Percentiles rank a stretch among this genome's conserved stretches.
Conservation (phyloP, 495 filamentous ascomycete species). For the Xylaria curta region DNA sequence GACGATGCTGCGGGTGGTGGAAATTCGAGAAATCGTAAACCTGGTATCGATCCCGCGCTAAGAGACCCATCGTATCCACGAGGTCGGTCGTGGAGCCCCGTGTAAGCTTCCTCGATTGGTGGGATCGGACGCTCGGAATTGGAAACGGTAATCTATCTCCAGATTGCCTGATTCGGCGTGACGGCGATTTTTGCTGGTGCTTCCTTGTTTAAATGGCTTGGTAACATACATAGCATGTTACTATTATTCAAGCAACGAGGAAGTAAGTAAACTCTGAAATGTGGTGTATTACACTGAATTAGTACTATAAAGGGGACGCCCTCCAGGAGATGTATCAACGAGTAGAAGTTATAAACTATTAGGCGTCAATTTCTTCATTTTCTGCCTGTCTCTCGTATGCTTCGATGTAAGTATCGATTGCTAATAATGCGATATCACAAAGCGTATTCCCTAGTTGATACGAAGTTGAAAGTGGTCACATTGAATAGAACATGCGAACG, state of each 20-base stretch:
- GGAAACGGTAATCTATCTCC: slow-evolving; percentile 10
- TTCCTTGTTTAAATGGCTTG: not conserved
- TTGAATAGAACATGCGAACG: not conserved
- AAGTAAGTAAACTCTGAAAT: not conserved
- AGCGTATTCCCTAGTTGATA: no score
- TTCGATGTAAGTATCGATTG: not conserved
- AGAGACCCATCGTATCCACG: slow-evolving; percentile 8
- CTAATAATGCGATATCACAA: not conserved
- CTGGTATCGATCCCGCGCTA: slow-evolving; percentile 14
- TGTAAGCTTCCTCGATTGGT: slow-evolving; percentile 16
- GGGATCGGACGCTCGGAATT: slow-evolving; percentile 12
- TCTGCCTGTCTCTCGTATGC: not conserved
- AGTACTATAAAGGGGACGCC: not conserved
- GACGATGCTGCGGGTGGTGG: slow-evolving; percentile 9
- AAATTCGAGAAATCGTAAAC: not conserved
- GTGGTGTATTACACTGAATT: not conserved
- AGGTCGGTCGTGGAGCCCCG: slow-evolving; percentile 10
- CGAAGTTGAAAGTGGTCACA: not conserved
- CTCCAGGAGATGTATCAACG: not conserved
- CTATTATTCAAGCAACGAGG: not conserved
- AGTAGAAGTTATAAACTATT: not conserved
- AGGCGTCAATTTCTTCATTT: not conserved
- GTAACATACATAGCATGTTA: not conserved
- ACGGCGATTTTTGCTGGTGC: not conserved
- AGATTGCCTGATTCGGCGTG: slow-evolving; percentile 25